These are phyloP conservation scores for Arabidopsis suecica DNA, from an alignment of 345 rosid genomes.

Conservation along the genomic window DNA sequence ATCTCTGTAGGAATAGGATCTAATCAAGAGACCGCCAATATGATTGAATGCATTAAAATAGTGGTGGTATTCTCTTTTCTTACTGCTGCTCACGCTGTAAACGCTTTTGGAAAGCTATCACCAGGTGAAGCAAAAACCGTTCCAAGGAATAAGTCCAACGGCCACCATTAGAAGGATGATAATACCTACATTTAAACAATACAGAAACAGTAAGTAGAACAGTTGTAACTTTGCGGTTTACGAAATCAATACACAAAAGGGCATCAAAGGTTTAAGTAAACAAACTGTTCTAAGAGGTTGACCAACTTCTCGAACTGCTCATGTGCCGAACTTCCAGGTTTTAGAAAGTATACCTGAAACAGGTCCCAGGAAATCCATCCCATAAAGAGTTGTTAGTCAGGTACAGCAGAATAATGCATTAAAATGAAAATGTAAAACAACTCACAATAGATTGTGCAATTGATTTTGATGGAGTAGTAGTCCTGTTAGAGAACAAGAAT, in stretches of 20 bases:
- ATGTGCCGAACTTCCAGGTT: conserved; percentile 74
- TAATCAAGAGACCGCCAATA: conserved; percentile 46
- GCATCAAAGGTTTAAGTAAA: conserved; percentile 37
- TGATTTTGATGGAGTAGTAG: conserved; percentile 82
- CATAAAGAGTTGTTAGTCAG: conserved; percentile 38
- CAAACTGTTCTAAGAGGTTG: conserved; percentile 98
- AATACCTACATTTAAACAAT: conserved; percentile 63
- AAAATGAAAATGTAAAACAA: conserved; percentile 33
- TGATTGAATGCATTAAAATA: conserved; percentile 19
- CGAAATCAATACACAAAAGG: conserved; percentile 20
- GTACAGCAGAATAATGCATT: conserved; percentile 36
- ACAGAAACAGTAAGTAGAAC: conserved; percentile 31
- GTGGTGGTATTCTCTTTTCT: conserved; percentile 44
- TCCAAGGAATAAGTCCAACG: conserved; percentile 99
- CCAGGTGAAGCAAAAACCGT: conserved; percentile 78
- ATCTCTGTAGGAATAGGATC: conserved; percentile 57
- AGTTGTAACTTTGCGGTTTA: conserved; percentile 20
- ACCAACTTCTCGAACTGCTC: conserved; percentile 86
- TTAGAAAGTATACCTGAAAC: conserved; percentile 82
- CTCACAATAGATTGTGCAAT: conserved; percentile 90
- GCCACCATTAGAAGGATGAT: conserved; percentile 99
- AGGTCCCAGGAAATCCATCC: conserved; percentile 33
- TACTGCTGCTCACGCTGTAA: conserved; percentile 89
- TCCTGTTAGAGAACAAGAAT: conserved; percentile 89
- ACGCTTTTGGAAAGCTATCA: conserved; percentile 86